Evolutionary conservation across 208 protist species (phyloP).

Genomic region (Phytomonas serpens): DNA sequence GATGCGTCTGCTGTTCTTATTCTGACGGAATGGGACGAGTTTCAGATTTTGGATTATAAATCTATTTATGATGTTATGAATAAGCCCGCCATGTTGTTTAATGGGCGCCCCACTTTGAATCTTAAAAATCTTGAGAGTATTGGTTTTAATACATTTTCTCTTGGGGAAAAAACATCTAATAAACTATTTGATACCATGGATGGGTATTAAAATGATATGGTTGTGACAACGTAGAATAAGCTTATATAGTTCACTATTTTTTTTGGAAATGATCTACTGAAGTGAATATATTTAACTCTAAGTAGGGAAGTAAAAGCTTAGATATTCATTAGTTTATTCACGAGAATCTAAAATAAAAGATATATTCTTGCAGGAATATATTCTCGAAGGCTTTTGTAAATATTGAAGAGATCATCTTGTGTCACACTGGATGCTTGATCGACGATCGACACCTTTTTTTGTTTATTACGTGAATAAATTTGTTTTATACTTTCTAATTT

Average conservation of each 20-base stretch:
- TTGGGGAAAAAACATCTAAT: conserved; percentile 38
- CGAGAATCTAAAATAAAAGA: neutral
- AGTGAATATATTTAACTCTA: conserved; percentile 1
- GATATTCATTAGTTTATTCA: neutral
- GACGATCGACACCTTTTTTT: neutral
- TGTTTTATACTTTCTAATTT: neutral
- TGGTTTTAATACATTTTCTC: conserved; percentile 86
- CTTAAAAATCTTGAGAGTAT: conserved; percentile 51
- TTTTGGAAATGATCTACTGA: neutral
- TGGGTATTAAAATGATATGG: neutral
- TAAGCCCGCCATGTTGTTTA: conserved; percentile 95
- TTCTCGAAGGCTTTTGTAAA: neutral
- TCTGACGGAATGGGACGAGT: conserved; percentile 98
- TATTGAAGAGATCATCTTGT: neutral
- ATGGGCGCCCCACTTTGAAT: conserved; percentile 90
- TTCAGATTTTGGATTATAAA: conserved; percentile 83
- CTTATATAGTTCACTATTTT: neutral
- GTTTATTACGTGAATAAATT: neutral
- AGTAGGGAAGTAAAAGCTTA: neutral
- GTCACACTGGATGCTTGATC: neutral
- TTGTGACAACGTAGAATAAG: neutral
- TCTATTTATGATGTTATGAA: conserved; percentile 87
- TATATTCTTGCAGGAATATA: neutral
- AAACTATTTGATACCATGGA: neutral
- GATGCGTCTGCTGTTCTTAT: conserved; percentile 89